Evolutionary conservation across 805 yeast species (phyloP).

Genomic region (Pichia thaimueangensis): DNA sequence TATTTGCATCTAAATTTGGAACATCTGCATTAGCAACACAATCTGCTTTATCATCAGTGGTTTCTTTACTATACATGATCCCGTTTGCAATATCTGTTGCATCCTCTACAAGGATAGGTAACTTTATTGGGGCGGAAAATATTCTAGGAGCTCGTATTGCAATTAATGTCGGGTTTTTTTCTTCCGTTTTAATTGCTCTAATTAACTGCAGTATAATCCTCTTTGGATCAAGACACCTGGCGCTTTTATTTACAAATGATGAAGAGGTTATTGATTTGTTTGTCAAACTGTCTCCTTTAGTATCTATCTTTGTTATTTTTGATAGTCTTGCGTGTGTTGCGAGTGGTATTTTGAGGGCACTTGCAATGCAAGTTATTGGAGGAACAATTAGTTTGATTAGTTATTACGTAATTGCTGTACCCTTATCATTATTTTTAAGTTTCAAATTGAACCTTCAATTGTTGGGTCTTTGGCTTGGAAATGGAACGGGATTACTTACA

Average conservation of each 20-base stretch:
- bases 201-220: slow-evolving; percentile 42
- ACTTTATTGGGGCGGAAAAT: slow-evolving; percentile 41
- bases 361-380: slow-evolving; percentile 70
- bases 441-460: slow-evolving; percentile 41
- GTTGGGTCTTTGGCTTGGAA: slow-evolving; percentile 69
- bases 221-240: slow-evolving; percentile 42
- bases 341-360: slow-evolving; percentile 68
- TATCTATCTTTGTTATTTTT: slow-evolving; percentile 57
- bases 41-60: slow-evolving; percentile 46
- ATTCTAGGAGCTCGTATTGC: slow-evolving; percentile 31
- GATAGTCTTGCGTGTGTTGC: slow-evolving; percentile 70
- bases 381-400: slow-evolving; percentile 63
- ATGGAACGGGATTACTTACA: slow-evolving; percentile 55
- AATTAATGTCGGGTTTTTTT: slow-evolving; percentile 35
- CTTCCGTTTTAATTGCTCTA: slow-evolving; percentile 30
- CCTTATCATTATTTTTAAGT: slow-evolving; percentile 56
- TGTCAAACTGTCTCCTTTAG: slow-evolving; percentile 52
- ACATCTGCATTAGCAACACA: slow-evolving; percentile 51
- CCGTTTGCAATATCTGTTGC: slow-evolving; percentile 57
- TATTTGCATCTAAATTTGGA: slow-evolving; percentile 47
- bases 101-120: slow-evolving; percentile 50
- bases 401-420: slow-evolving; percentile 66
- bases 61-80: slow-evolving; percentile 45
- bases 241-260: slow-evolving; percentile 57
- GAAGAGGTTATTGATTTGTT: slow-evolving; percentile 47